Conservation (phyloP, 192 early-diverging fungal species). For the Backusella circina region DNA sequence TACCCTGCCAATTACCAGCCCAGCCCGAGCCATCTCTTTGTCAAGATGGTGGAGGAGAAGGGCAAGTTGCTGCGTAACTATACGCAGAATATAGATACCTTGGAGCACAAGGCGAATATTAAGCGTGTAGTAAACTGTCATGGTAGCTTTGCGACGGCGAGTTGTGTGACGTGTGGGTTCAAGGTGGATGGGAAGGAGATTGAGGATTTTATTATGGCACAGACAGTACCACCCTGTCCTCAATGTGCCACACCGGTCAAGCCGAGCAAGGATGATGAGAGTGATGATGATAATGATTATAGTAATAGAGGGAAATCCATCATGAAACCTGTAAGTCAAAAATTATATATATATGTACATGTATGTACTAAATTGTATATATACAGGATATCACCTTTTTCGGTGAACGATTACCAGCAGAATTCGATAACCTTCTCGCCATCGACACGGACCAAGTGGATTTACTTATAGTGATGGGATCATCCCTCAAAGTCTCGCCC, state of each 20-base stretch:
- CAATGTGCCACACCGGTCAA: conserved; percentile 45
- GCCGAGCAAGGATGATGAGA: conserved; percentile 30
- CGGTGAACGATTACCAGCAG: conserved; percentile 84
- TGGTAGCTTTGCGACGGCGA: conserved; percentile 91
- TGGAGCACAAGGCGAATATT: conserved; percentile 88
- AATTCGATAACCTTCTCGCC: conserved; percentile 71
- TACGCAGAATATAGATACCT: conserved; percentile 96
- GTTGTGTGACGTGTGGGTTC: conserved; percentile 82
- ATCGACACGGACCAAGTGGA: conserved; percentile 77
- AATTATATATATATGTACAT: background rate
- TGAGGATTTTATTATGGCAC: conserved; percentile 72
- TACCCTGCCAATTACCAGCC: conserved; percentile 88
- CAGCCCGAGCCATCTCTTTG: conserved; percentile 82
- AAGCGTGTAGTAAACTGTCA: conserved; percentile 84
- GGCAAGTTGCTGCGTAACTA: conserved; percentile 91
- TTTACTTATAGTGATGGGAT: conserved; percentile 93
- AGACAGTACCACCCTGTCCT: conserved; percentile 74
- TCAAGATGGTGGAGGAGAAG: conserved; percentile 83
- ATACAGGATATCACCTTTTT: conserved; percentile 90
- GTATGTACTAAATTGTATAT: background rate
- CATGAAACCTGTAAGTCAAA: conserved; percentile 73
- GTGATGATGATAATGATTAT: conserved; percentile 51
- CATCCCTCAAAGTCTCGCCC: conserved; percentile 92
- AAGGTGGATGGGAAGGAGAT: conserved; percentile 76
- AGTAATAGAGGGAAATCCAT: conserved; percentile 39